A percentile compares a stretch with the other conserved stretches of the same genome.
Conservation (phyloP, 75 land plant genomes). For the Ceratopteris richardii region DNA sequence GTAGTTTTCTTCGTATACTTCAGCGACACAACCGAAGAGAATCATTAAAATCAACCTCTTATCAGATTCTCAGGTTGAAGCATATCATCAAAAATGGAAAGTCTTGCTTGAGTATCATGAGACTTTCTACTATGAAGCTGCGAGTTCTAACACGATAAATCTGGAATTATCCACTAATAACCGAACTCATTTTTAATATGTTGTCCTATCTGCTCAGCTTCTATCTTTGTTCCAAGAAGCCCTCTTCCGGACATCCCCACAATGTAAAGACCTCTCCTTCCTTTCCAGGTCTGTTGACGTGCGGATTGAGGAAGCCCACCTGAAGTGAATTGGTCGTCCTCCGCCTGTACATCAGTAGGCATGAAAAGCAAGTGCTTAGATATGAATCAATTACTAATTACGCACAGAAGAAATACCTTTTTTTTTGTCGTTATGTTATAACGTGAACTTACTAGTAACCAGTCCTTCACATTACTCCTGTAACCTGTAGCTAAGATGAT, state of each 20-base stretch:
- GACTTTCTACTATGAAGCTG: too few relatives aligned
- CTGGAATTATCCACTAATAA: too few relatives aligned
- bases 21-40: too few relatives aligned
- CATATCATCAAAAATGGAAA: too few relatives aligned
- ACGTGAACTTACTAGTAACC: slow-evolving; percentile 25
- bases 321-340: slow-evolving; percentile 14
- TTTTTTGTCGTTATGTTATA: neutral
- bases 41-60: too few relatives aligned
- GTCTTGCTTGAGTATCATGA: too few relatives aligned
- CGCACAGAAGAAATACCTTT: neutral
- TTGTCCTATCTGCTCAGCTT: slow-evolving; percentile 25
- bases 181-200: slow-evolving; percentile 17
- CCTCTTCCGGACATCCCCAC: slow-evolving; percentile 35
- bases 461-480: slow-evolving; percentile 32
- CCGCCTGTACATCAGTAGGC: slow-evolving; percentile 6
- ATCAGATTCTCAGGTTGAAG: too few relatives aligned
- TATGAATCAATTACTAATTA: neutral
- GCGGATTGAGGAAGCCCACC: slow-evolving; percentile 35
- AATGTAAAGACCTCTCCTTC: slow-evolving; percentile 19
- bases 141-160: too few relatives aligned
- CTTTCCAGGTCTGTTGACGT: slow-evolving; percentile 32
- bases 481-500: slow-evolving; percentile 67
- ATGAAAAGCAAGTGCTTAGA: neutral
- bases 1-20: too few relatives aligned
- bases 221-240: slow-evolving; percentile 21